A percentile compares a stretch with the other conserved stretches of the same genome.
Evolutionary conservation across 148 eudicot genomes (phyloP).

Genomic region (Gaultheria prostrata): DNA sequence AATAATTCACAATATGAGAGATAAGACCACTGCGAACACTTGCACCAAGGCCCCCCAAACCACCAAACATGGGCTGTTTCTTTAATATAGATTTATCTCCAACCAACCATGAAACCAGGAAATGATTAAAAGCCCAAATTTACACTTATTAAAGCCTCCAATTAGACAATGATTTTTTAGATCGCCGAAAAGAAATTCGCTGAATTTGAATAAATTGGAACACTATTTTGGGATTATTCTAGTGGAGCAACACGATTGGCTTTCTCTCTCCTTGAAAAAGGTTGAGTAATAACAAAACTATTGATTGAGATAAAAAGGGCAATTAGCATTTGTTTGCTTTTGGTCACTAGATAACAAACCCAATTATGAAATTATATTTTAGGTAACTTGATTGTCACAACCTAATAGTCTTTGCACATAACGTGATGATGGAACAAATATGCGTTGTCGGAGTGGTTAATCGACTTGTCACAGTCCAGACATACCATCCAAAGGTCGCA

Average conservation of each 20-base stretch:
- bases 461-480: no score
- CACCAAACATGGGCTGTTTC: background rate
- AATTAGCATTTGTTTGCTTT: background rate
- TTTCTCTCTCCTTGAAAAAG: background rate
- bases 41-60: background rate
- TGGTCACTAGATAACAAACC: conserved; percentile 2
- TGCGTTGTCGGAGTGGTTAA: no score
- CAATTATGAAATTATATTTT: background rate
- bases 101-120: conserved; percentile 1
- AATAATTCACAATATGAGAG: no score
- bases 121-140: background rate
- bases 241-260: background rate
- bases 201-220: background rate
- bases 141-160: background rate
- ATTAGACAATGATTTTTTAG: background rate
- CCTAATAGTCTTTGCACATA: background rate
- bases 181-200: background rate
- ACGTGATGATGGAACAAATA: no score
- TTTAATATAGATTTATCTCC: background rate
- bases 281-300: background rate
- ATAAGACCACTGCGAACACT: no score
- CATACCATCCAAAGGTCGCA: no score
- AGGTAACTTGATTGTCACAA: conserved; percentile 6
- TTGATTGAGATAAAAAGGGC: background rate
- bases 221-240: background rate